Evolutionary conservation across 2,329 filamentous ascomycete species (phyloP).

Genomic region (Coniochaeta sp.): DNA sequence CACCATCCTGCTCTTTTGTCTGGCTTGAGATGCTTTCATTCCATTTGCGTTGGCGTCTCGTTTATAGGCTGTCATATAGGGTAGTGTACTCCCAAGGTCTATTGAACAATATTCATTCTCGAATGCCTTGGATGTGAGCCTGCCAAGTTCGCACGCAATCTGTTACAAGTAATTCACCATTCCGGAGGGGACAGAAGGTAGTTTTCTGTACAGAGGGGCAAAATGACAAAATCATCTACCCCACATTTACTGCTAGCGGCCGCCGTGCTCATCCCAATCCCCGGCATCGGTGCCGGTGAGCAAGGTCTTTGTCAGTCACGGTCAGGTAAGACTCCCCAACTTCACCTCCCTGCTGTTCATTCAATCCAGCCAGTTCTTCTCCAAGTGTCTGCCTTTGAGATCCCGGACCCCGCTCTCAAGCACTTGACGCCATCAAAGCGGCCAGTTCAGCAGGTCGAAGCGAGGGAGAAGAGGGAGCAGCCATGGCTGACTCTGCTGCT

Average conservation of each 20-base stretch:
- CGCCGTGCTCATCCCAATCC: not conserved
- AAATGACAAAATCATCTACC: not conserved
- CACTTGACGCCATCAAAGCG: not conserved
- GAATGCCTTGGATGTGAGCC: not conserved
- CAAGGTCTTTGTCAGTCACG: not conserved
- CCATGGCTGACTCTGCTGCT: constrained; percentile 26
- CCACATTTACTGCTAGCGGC: not conserved
- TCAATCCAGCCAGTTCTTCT: not conserved
- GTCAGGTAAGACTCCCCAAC: not conserved
- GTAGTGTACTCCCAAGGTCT: too few species aligned
- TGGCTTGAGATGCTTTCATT: not conserved
- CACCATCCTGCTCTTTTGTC: not conserved
- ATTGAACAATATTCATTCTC: too few species aligned
- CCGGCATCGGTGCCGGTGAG: not conserved
- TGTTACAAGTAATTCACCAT: not conserved
- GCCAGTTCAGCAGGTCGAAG: not conserved
- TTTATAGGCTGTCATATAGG: not conserved
- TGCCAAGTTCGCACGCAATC: not conserved
- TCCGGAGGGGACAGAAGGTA: not conserved
- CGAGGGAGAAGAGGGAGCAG: constrained; percentile 1
- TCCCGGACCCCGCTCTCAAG: not conserved
- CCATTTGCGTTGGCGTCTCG: not conserved
- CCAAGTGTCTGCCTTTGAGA: not conserved
- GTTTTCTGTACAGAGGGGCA: not conserved
- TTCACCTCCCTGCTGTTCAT: not conserved